Conservation (phyloP, 1,284 basidiomycete genomes). For the Tremellales sp. region DNA sequence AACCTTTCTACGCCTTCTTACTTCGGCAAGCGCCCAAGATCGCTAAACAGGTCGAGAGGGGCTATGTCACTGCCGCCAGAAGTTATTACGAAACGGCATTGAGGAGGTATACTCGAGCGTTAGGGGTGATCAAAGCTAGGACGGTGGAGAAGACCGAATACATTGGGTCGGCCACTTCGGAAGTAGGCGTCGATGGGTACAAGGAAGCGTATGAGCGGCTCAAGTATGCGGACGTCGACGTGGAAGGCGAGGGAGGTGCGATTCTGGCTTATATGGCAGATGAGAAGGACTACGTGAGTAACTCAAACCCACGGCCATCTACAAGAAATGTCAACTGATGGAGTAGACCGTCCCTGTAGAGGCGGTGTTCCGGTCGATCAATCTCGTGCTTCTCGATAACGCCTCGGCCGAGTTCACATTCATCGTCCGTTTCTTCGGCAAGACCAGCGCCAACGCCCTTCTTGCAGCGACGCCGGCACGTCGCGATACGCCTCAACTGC, state of each 20-base stretch:
- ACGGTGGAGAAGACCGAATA: slow-evolving; percentile 39
- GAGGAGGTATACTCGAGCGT: slow-evolving; percentile 76
- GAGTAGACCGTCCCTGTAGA: slow-evolving; percentile 78
- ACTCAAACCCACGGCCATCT: too few species aligned
- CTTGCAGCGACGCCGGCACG: background rate
- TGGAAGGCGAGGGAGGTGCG: slow-evolving; percentile 60
- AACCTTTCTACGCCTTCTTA: slow-evolving; percentile 78
- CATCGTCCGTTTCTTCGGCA: slow-evolving; percentile 70
- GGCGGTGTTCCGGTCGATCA: slow-evolving; percentile 72
- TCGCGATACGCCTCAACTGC: background rate
- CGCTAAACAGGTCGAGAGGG: slow-evolving; percentile 82
- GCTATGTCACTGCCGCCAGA: slow-evolving; percentile 77
- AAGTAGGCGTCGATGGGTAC: slow-evolving; percentile 46
- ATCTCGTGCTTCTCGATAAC: slow-evolving; percentile 89
- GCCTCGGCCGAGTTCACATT: slow-evolving; percentile 86
- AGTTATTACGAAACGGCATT: slow-evolving; percentile 97
- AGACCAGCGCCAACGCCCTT: slow-evolving; percentile 1
- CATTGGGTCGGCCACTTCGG: slow-evolving; percentile 34
- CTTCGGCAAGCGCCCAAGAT: slow-evolving; percentile 74
- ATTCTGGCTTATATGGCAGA: slow-evolving; percentile 81
- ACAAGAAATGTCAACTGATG: background rate
- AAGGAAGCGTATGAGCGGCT: slow-evolving; percentile 55
- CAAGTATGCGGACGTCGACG: slow-evolving; percentile 58
- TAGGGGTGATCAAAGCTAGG: slow-evolving; percentile 69
- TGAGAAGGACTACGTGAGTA: slow-evolving; percentile 70